Evolutionary conservation across 345 rosid species (phyloP).

Genomic region (Hibiscus trionum): DNA sequence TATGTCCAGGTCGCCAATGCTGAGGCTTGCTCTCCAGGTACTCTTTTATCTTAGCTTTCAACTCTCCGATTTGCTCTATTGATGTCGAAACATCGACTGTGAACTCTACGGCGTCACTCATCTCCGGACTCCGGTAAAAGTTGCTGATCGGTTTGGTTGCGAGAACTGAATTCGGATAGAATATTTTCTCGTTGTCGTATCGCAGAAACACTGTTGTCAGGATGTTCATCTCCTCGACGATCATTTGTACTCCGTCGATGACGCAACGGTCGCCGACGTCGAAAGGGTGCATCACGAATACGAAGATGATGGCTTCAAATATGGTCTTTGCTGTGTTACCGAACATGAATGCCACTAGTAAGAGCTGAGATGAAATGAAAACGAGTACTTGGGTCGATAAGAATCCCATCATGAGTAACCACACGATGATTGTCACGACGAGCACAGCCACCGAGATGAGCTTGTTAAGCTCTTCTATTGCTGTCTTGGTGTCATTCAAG

Average conservation of each 20-base stretch:
- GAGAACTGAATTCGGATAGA: conserved; percentile 46
- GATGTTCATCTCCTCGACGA: conserved; percentile 70
- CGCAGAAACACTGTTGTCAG: conserved; percentile 50
- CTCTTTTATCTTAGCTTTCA: conserved; percentile 27
- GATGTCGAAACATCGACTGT: conserved; percentile 45
- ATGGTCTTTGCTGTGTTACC: conserved; percentile 53
- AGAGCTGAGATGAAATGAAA: conserved; percentile 54
- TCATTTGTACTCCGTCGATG: conserved; percentile 60
- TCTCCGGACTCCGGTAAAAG: conserved; percentile 57
- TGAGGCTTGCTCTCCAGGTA: conserved; percentile 53
- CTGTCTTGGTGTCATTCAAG: conserved; percentile 59
- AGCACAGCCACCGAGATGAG: conserved; percentile 35
- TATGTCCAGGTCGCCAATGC: conserved; percentile 46
- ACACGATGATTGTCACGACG: conserved; percentile 30
- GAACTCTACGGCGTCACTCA: conserved; percentile 64
- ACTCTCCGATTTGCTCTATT: neutral
- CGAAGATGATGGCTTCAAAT: conserved; percentile 70
- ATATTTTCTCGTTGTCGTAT: conserved; percentile 53
- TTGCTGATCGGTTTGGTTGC: conserved; percentile 47
- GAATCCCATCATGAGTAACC: conserved; percentile 54
- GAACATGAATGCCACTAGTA: conserved; percentile 45
- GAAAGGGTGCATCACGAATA: conserved; percentile 64
- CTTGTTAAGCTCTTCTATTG: conserved; percentile 60
- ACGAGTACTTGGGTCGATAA: conserved; percentile 42
- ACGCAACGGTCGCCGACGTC: conserved; percentile 71